A percentile compares a stretch with the other conserved stretches of the same genome.
Evolutionary conservation across 2,329 filamentous ascomycete species (phyloP).

Genomic region (Ilyonectria sp.): DNA sequence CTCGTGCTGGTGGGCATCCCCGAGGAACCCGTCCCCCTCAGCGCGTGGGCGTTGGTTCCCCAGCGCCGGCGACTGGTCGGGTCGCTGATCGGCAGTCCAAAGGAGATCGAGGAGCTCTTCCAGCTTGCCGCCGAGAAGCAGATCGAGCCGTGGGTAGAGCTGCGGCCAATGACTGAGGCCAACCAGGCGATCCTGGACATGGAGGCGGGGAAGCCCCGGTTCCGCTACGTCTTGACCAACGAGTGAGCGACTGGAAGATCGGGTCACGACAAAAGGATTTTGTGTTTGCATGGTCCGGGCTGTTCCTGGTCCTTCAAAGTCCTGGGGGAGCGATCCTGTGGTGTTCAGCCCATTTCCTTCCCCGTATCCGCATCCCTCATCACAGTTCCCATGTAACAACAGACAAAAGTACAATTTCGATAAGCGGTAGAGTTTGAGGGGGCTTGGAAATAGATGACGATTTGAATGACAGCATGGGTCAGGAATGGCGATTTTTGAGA

Average conservation of each 20-base stretch:
- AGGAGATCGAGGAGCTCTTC: slow-evolving; percentile 73
- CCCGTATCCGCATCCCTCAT: slow-evolving; percentile 3
- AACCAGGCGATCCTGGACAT: slow-evolving; percentile 70
- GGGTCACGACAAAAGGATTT: neutral
- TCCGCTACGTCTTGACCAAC: slow-evolving; percentile 62
- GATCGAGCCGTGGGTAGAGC: slow-evolving; percentile 70
- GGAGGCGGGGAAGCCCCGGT: slow-evolving; percentile 66
- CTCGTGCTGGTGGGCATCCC: slow-evolving; percentile 75
- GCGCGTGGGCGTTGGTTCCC: slow-evolving; percentile 35
- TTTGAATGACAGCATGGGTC: neutral
- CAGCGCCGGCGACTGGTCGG: slow-evolving; percentile 49
- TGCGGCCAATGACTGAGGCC: slow-evolving; percentile 67
- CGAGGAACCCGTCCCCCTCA: slow-evolving; percentile 48
- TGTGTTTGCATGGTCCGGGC: slow-evolving; percentile 1
- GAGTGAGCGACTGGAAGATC: neutral
- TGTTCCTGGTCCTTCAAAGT: neutral
- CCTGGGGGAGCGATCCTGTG: neutral
- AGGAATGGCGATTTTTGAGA: neutral
- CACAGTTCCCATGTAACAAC: slow-evolving; percentile 12
- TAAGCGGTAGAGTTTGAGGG: neutral
- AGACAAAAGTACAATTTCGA: slow-evolving; percentile 9
- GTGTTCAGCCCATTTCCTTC: neutral
- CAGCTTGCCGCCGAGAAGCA: slow-evolving; percentile 69
- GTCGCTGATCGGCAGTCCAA: slow-evolving; percentile 62
- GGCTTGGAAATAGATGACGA: neutral